A percentile compares a stretch with the other conserved stretches of the same genome.
Evolutionary conservation across 78 protist species (phyloP).

Genomic region (Blattamonas nauphoetae): DNA sequence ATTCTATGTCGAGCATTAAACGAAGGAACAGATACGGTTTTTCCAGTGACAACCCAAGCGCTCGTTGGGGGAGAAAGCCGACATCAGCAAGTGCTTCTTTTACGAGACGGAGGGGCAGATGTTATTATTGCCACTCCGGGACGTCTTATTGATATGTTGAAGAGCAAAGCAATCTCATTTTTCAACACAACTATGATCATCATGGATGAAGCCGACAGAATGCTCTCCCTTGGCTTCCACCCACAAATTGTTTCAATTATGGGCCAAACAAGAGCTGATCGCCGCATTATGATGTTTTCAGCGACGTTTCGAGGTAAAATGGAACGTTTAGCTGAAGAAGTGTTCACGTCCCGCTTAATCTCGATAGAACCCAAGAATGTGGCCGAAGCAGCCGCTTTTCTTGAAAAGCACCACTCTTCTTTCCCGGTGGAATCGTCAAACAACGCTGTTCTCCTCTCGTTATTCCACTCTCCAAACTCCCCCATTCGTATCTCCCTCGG

Average conservation of each 20-base stretch:
- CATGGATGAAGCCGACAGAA: conserved; percentile 20
- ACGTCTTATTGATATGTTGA: conserved; percentile 13
- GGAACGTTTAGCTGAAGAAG: conserved; percentile 7
- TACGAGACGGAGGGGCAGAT: background rate
- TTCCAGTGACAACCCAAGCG: background rate
- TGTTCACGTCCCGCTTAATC: too few species aligned
- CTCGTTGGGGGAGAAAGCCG: background rate
- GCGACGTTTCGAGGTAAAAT: conserved; percentile 29
- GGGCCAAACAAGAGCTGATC: background rate
- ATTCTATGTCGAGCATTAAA: background rate
- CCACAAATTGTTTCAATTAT: conserved; percentile 1
- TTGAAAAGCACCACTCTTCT: background rate
- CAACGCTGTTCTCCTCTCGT: background rate
- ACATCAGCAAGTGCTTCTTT: background rate
- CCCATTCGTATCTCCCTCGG: background rate
- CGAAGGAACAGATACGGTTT: conserved; percentile 25
- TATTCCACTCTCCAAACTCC: too few species aligned
- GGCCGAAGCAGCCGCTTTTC: background rate
- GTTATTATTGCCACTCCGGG: conserved; percentile 16
- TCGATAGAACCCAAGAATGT: background rate
- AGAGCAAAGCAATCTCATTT: background rate
- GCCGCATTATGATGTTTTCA: conserved; percentile 23
- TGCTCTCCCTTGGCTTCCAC: conserved; percentile 11
- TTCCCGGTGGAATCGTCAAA: background rate
- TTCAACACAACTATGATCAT: background rate